Conservation (phyloP, 345 rosid species). For the Ceriops tagal region DNA sequence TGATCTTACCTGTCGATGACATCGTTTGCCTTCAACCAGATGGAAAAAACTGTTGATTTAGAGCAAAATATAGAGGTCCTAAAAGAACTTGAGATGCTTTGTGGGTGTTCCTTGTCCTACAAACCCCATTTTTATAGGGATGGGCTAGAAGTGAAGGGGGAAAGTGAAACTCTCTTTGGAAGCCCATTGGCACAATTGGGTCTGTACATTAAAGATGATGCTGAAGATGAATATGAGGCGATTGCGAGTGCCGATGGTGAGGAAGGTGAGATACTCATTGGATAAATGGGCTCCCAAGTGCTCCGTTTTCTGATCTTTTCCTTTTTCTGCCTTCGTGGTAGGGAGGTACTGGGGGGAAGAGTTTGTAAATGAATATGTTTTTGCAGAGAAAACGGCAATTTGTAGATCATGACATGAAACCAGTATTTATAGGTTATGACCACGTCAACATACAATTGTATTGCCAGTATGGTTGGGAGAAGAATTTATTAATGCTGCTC, state of each 20-base stretch:
- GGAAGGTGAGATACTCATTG: slow-evolving; percentile 71
- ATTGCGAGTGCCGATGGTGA: slow-evolving; percentile 39
- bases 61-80: slow-evolving; percentile 42
- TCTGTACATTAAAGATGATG: slow-evolving; percentile 50
- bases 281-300: not conserved
- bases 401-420: not conserved
- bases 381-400: slow-evolving; percentile 6
- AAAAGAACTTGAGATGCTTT: slow-evolving; percentile 50
- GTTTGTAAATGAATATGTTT: slow-evolving; percentile 17
- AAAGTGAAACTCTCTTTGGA: slow-evolving; percentile 16
- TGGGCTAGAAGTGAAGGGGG: slow-evolving; percentile 24
- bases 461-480: too few relatives aligned
- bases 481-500: too few relatives aligned
- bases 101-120: slow-evolving; percentile 42
- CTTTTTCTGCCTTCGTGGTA: not conserved
- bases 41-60: slow-evolving; percentile 52
- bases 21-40: slow-evolving; percentile 28
- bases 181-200: slow-evolving; percentile 57
- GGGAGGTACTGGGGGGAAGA: not conserved
- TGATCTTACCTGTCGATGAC: not conserved
- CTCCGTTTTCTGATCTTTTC: not conserved
- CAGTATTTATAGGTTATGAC: not conserved
- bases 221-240: slow-evolving; percentile 25
- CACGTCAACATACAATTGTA: too few relatives aligned
- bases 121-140: slow-evolving; percentile 6